Evolutionary conservation across 345 rosid species (phyloP), one percentile per base, ranked within the genome.

Genomic region (Streptanthus diversifolius): DNA sequence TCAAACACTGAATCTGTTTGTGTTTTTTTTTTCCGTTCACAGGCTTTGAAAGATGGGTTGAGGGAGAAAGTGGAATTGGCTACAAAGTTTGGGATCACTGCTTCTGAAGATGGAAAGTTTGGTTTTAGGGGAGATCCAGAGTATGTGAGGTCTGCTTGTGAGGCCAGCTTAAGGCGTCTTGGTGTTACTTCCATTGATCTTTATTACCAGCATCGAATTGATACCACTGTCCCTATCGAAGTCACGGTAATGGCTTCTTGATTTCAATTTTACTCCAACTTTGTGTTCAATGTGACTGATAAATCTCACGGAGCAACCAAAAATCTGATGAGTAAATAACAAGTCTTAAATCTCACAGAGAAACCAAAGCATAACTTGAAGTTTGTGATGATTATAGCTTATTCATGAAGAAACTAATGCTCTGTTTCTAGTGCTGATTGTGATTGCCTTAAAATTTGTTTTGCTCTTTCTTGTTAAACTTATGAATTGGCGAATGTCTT

Each of bases 181-280:
- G 79, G 72, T 3, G 79, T 83, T 36, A 74, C 70, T 15, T 86
- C 59, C 22, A 77, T 88, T 70, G 90, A 86, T 76, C 93, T 88
- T 37, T 88, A 84, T 74, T 86, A 88, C 63, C 89, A 83, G 63
- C 90, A 88, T 63, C 80, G 86, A 3, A 49, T 84, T n/a, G 90
- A 88, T 43, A 86, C 82, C 11, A 71, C 52, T 7, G 65, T 88
- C 10, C 90, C 90, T 0, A 84, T 84, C 14, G 88, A 88, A 82
- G 19, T 82, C 79, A 88, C 87, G 74, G 89, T 88, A 58, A 9
- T 32, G 70, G 1, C 10, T 10, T 17, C 14, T 9, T 30, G 18
- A 10, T 55, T 62, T 55, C 17, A 47, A 9, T 7, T 54, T 29
- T 22, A 36, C 17, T 19, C 14, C 13, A 19, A 19, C 19, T 12